Conservation (phyloP, 345 rosid genomes). For the Salix viminalis region DNA sequence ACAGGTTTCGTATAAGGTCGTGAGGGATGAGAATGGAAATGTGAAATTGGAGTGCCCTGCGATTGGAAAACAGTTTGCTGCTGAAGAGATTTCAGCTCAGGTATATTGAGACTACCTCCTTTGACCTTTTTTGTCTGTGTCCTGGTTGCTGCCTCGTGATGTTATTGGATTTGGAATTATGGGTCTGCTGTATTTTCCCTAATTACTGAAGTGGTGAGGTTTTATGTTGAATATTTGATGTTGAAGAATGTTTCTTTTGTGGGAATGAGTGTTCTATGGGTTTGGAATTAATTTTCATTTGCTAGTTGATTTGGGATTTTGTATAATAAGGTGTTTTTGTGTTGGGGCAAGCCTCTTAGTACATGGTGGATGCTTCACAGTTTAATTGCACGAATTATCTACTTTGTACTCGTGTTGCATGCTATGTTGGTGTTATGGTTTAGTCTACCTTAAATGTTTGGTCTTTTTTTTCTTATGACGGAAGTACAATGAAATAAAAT, state of each 20-base stretch:
- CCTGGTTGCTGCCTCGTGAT: not conserved
- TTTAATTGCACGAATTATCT: not conserved
- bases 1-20: constrained; percentile 82
- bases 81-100: constrained; percentile 99
- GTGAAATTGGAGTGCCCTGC: constrained; percentile 99
- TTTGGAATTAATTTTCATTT: not conserved
- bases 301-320: not conserved
- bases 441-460: not conserved
- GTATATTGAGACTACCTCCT: constrained; percentile 24
- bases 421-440: not conserved
- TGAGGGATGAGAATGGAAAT: constrained; percentile 86
- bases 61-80: constrained; percentile 82
- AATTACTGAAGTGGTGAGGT: not conserved
- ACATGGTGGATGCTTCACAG: not conserved
- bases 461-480: not conserved
- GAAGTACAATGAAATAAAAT: not conserved
- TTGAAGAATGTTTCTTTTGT: not conserved
- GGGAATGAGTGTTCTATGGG: not conserved
- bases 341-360: not conserved
- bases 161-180: not conserved
- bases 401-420: not conserved
- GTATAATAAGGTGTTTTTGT: not conserved
- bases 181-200: not conserved
- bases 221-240: not conserved
- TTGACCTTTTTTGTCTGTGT: not conserved